phyloP scores from a whole-genome alignment of 495 filamentous ascomycete genomes.

The Annulohypoxylon bovei region DNA sequence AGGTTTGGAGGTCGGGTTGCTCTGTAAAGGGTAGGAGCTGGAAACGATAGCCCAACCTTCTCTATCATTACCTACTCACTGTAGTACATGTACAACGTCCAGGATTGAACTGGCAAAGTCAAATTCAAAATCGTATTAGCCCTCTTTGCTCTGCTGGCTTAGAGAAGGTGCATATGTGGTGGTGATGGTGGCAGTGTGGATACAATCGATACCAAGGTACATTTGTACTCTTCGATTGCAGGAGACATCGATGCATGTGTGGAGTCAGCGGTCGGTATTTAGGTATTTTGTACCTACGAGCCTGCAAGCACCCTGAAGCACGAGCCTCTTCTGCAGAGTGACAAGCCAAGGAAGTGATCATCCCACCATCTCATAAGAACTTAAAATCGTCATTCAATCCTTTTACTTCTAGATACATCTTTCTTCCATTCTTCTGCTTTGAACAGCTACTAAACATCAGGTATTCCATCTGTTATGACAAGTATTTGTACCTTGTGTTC shows the following conservation, averaged over 20 bases:
- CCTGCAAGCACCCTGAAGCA: conserved; percentile 10
- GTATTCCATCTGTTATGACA: background rate
- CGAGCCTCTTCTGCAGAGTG: conserved; percentile 29
- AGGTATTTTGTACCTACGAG: background rate
- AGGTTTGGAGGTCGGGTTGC: conserved; percentile 6
- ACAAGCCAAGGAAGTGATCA: conserved; percentile 27
- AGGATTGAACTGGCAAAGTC: background rate
- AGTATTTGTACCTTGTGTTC: conserved; percentile 18
- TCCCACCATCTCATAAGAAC: conserved; percentile 26
- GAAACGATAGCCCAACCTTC: background rate
- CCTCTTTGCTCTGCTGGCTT: background rate
- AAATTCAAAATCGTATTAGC: background rate
- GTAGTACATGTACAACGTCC: background rate
- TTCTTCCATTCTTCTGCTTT: background rate
- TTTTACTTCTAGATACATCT: conserved; percentile 1
- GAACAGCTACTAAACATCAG: too few relatives aligned
- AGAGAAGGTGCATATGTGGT: conserved; percentile 12
- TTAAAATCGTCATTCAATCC: conserved; percentile 6
- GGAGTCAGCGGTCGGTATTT: conserved; percentile 4
- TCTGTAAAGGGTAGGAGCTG: conserved; percentile 17
- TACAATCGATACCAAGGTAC: background rate
- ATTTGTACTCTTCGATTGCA: background rate
- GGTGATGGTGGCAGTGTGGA: background rate
- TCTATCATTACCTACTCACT: background rate
- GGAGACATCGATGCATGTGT: too few relatives aligned